A percentile compares a stretch with the other conserved stretches of the same genome.
Evolutionary conservation across 306 rosid species (phyloP).

Genomic region (Cucumis cinereus): DNA sequence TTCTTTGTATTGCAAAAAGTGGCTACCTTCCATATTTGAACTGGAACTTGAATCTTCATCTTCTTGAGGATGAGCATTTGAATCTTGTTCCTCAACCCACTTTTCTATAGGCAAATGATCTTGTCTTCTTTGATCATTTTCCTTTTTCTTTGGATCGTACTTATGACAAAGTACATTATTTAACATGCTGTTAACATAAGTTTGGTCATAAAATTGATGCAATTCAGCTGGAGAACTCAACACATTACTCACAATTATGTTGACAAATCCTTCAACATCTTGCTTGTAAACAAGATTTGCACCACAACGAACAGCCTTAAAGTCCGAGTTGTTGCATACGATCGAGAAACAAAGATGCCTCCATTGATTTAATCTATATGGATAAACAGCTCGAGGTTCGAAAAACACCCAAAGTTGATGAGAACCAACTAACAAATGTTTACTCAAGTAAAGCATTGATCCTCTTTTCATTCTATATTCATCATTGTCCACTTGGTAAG

Average conservation of each 20-base stretch:
- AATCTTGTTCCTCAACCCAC: not conserved
- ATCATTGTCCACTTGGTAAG: conserved; percentile 4
- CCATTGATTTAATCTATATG: not conserved
- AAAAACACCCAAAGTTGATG: not conserved
- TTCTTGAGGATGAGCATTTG: not conserved
- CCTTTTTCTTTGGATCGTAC: not conserved
- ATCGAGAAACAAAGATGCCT: not conserved
- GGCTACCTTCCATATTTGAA: not conserved
- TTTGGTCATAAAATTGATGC: not conserved
- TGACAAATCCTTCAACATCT: not conserved
- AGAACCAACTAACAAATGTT: not conserved
- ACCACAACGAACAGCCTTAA: conserved; percentile 8
- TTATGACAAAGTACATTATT: not conserved
- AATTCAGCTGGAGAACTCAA: not conserved
- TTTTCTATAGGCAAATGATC: not conserved
- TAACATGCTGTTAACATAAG: not conserved
- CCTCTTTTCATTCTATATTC: not conserved
- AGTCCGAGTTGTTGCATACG: not conserved
- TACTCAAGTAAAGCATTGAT: not conserved
- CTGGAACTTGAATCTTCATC: not conserved
- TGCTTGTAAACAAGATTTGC: conserved; percentile 7
- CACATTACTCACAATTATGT: not conserved
- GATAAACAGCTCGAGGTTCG: not conserved
- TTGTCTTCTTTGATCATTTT: not conserved
- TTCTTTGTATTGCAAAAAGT: not conserved